Percentiles rank a stretch among this genome's conserved stretches.
Evolutionary conservation across 495 filamentous ascomycete genomes (phyloP).

Genomic region (Trichoderma erinaceum): DNA sequence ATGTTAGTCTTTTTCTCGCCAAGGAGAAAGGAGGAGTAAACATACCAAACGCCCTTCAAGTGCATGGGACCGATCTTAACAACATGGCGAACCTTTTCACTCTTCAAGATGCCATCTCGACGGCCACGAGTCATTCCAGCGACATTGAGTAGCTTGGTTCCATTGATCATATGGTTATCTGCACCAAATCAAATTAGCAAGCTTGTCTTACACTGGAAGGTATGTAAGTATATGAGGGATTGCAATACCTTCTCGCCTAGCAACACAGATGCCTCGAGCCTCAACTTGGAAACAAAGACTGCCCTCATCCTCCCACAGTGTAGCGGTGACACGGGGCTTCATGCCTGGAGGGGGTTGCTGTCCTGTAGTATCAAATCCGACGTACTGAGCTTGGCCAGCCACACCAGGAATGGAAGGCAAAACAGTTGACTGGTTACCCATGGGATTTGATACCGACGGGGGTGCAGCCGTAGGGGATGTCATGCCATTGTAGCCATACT

Average conservation of each 20-base stretch:
- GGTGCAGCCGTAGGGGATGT: slow-evolving; percentile 65
- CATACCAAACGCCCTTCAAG: slow-evolving; percentile 96
- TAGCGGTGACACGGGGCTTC: slow-evolving; percentile 96
- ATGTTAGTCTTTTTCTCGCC: background rate
- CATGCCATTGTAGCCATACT: slow-evolving; percentile 74
- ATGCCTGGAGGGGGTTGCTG: slow-evolving; percentile 92
- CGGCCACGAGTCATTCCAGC: slow-evolving; percentile 96
- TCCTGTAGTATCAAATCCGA: slow-evolving; percentile 77
- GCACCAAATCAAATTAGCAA: slow-evolving; percentile 23
- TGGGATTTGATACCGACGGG: slow-evolving; percentile 62
- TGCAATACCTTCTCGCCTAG: slow-evolving; percentile 74
- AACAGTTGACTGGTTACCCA: slow-evolving; percentile 53
- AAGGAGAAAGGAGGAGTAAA: slow-evolving; percentile 9
- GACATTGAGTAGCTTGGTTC: slow-evolving; percentile 93
- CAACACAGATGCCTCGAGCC: slow-evolving; percentile 92
- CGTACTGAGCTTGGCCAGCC: slow-evolving; percentile 47
- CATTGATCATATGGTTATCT: slow-evolving; percentile 99
- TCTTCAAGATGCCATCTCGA: slow-evolving; percentile 94
- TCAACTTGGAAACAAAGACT: slow-evolving; percentile 98
- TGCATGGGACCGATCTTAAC: slow-evolving; percentile 99
- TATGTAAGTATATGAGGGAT: background rate
- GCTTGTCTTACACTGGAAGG: background rate
- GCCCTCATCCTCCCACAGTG: slow-evolving; percentile 96
- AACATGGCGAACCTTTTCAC: slow-evolving; percentile 92
- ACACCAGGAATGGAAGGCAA: slow-evolving; percentile 59